Evolutionary conservation across 106 monocot species (phyloP).

Genomic region (Phalaenopsis equestris): DNA sequence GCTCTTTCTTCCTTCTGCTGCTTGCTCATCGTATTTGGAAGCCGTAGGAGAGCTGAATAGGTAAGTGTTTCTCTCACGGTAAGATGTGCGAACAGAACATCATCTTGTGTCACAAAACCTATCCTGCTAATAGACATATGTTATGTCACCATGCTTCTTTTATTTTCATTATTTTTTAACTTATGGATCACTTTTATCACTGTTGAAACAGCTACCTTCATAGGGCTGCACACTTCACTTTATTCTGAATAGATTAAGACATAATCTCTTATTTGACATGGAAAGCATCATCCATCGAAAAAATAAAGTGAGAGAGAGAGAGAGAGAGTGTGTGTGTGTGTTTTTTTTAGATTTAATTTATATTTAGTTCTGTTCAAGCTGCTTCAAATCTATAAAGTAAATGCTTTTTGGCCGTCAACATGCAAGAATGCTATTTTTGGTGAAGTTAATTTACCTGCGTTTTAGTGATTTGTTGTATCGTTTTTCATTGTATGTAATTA

Average conservation of each 20-base stretch:
- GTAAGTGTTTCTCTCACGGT: slow-evolving; percentile 78
- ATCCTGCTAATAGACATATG: slow-evolving; percentile 39
- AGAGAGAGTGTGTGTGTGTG: no score
- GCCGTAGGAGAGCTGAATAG: slow-evolving; percentile 78
- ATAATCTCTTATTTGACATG: not conserved
- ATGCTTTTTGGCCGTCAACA: not conserved
- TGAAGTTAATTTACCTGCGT: slow-evolving; percentile 39
- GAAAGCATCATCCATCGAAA: not conserved
- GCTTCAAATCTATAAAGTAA: not conserved
- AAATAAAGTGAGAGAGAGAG: no score
- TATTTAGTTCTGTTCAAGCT: not conserved
- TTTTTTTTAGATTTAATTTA: no score
- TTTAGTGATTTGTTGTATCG: slow-evolving; percentile 68
- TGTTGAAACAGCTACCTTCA: no score
- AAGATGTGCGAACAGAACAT: slow-evolving; percentile 74
- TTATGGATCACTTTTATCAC: not conserved
- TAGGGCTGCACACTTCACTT: not conserved
- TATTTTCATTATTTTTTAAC: not conserved
- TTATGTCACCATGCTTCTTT: not conserved
- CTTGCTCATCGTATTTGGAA: slow-evolving; percentile 60
- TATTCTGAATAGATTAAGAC: not conserved
- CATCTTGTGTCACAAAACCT: slow-evolving; percentile 80
- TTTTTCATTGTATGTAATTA: slow-evolving; percentile 70
- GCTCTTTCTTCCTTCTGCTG: slow-evolving; percentile 63
- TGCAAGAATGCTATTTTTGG: not conserved